Evolutionary conservation across 148 eudicot species (phyloP), one percentile per base, ranked within the genome.

Genomic region (Fagopyrum esculentum): DNA sequence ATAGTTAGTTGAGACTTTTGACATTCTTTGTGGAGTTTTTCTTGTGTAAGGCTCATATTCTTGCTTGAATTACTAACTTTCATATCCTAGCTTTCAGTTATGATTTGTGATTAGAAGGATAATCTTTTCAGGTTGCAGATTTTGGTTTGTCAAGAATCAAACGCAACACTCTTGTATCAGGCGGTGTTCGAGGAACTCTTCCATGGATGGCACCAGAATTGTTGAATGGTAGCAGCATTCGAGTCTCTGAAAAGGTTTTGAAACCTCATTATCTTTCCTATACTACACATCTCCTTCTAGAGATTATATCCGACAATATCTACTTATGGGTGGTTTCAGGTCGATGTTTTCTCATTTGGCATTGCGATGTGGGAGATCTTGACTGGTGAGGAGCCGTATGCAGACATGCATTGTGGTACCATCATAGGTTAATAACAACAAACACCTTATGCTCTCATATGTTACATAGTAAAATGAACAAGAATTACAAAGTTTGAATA

Each of bases 121-220:
- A 60, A 45, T 69, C 4, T 82, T 64, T 79, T 76, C 84, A 94
- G 98, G 98, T 94, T 80, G 98, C 96, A 69, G 98, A 94, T 78
- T 94, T 94, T 82, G 98, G 98, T 26, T 82, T 94, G 71, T 94
- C 98, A 45, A 91, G 97, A 80, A 94, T 94, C 77, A 94, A 94
- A 76, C 93, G 91, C 59, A 94, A 94, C 78, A 94, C 98, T 76
- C 83, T 94, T 77, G 93, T 94, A 44, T 94, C 98, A 69, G 98
- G 98, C 77, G 98, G 98, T 75, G 97, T 94, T 56, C 86, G 98
- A 71, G 97, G 98, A 75, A 89, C 98, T 73, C 94, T 93, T 77
- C 98, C 98, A 4, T 93, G 98, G 97, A 93, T 93, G 97, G 98
- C 98, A 66, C 98, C 98, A 29, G 98, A 93, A 77, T 75, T 93